Percentiles rank a stretch among this genome's conserved stretches.
phyloP scores from a whole-genome alignment of 2,329 filamentous ascomycete species.

The Biscogniauxia marginata region DNA sequence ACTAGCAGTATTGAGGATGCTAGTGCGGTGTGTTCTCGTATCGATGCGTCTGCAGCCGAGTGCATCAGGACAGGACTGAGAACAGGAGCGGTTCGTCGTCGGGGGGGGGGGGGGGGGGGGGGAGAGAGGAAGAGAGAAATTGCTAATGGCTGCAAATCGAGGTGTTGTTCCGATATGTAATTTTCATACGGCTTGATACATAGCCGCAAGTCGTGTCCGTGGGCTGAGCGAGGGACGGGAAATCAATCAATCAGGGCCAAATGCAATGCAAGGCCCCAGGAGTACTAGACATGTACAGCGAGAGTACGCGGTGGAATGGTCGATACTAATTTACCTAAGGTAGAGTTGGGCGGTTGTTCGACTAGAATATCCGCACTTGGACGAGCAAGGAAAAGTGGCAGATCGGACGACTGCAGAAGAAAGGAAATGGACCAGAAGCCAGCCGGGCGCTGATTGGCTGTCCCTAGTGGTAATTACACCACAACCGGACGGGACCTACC shows the following conservation, averaged over 20 bases:
- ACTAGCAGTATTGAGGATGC: constrained; percentile 10
- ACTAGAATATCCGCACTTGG: neutral
- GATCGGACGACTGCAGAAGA: constrained; percentile 3
- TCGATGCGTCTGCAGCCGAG: constrained; percentile 6
- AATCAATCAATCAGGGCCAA: neutral
- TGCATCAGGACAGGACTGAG: constrained; percentile 6
- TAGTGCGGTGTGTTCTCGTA: constrained; percentile 8
- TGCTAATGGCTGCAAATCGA: constrained; percentile 4
- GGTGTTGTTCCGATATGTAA: constrained; percentile 15
- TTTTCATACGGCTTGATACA: constrained; percentile 18
- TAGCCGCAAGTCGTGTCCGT: constrained; percentile 15
- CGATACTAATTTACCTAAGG: constrained; percentile 2
- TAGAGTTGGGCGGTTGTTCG: neutral
- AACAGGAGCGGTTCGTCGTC: constrained; percentile 3
- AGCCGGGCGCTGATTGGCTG: neutral
- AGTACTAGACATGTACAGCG: neutral
- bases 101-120: neutral
- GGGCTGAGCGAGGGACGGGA: neutral
- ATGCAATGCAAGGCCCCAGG: neutral
- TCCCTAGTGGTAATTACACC: neutral
- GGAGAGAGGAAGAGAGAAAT: constrained; percentile 4
- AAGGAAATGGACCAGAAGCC: neutral
- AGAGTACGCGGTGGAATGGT: neutral
- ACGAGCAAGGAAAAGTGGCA: constrained; percentile 1
- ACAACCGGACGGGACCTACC: too few species aligned